A percentile compares a stretch with the other conserved stretches of the same genome.
These are phyloP conservation scores for Pleurozium schreberi DNA, from an alignment of 225 moss, liverwort and hornwort genomes.

Conservation along the genomic window DNA sequence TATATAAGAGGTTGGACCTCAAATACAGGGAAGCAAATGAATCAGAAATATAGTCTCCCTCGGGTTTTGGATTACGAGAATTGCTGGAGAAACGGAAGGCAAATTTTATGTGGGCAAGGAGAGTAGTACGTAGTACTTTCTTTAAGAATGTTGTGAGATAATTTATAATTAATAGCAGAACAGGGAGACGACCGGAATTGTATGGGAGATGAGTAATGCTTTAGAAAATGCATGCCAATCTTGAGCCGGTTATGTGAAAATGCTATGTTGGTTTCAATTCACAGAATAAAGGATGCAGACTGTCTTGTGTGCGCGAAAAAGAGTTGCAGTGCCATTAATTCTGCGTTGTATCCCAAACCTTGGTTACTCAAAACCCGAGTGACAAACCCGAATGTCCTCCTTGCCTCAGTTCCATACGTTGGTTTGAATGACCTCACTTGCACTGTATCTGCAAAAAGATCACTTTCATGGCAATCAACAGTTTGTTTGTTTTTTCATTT, in stretches of 20 bases:
- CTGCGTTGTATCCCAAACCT: neutral
- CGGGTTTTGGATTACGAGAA: neutral
- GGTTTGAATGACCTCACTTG: neutral
- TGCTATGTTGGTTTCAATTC: neutral
- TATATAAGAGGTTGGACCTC: neutral
- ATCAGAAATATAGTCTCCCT: neutral
- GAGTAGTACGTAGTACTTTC: too few relatives aligned
- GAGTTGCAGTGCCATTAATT: neutral
- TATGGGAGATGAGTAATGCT: neutral
- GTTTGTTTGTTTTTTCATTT: too few relatives aligned
- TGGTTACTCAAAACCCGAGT: neutral
- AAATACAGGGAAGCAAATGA: neutral
- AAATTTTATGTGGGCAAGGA: neutral
- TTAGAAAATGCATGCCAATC: neutral
- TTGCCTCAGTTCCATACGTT: neutral
- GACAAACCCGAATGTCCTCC: too few relatives aligned
- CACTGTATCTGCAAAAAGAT: neutral
- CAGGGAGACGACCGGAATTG: neutral
- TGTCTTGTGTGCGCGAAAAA: neutral
- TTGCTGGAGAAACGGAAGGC: neutral
- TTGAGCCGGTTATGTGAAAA: neutral
- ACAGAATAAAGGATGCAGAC: neutral
- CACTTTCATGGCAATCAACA: too few relatives aligned
- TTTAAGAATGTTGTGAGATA: too few relatives aligned
- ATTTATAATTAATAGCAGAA: neutral